Evolutionary conservation across 129 eudicot genomes (phyloP).

Genomic region (Rutidosis leptorrhynchoides): DNA sequence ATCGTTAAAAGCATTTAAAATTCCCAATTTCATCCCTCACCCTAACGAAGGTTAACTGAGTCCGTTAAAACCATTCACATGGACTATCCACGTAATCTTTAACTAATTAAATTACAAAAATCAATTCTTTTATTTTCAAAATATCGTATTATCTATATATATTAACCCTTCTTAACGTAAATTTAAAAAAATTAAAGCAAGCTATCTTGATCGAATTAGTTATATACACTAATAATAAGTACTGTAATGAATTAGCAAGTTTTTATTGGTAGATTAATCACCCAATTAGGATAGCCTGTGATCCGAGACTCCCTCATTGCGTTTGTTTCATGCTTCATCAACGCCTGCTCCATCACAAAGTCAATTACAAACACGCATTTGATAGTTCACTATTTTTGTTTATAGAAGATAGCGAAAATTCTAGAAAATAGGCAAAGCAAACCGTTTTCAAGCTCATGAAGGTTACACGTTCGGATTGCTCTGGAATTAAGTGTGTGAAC

Average conservation of each 20-base stretch:
- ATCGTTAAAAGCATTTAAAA: too few species aligned
- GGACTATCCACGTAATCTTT: too few species aligned
- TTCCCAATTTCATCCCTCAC: too few species aligned
- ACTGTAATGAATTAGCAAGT: not conserved
- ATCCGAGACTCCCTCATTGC: conserved; percentile 56
- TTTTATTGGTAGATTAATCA: conserved; percentile 16
- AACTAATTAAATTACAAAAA: too few species aligned
- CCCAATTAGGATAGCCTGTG: conserved; percentile 47
- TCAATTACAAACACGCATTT: conserved; percentile 6
- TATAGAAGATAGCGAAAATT: not conserved
- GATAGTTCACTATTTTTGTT: not conserved
- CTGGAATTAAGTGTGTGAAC: conserved; percentile 48
- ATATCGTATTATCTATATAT: too few species aligned
- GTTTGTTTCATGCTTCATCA: conserved; percentile 47
- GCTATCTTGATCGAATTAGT: too few species aligned
- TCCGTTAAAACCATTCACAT: too few species aligned
- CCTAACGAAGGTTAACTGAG: too few species aligned
- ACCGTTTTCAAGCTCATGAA: conserved; percentile 53
- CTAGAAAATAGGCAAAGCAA: not conserved
- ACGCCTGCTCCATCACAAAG: conserved; percentile 45
- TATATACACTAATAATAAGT: too few species aligned
- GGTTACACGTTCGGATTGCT: conserved; percentile 40
- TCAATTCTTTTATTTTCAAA: too few species aligned
- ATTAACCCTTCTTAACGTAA: too few species aligned
- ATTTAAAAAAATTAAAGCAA: too few species aligned